Evolutionary conservation across 805 yeast genomes (phyloP).

Genomic region (Kluyveromyces aestuarii): DNA sequence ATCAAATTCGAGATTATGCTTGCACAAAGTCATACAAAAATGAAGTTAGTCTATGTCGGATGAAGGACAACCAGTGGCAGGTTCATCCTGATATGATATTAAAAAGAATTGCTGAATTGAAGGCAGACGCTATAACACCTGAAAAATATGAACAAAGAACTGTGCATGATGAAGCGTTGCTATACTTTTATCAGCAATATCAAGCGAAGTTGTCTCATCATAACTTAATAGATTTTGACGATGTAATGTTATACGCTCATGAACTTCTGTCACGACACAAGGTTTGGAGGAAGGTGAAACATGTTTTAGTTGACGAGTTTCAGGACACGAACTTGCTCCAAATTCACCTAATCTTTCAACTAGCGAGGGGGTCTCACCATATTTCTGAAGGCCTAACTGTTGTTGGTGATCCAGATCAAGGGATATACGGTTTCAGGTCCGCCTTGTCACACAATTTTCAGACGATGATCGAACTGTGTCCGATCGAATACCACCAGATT

Average conservation of each 20-base stretch:
- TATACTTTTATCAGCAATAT: constrained; percentile 41
- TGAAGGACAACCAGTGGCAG: constrained; percentile 23
- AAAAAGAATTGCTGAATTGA: constrained; percentile 44
- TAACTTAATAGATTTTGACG: constrained; percentile 71
- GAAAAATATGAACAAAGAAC: constrained; percentile 28
- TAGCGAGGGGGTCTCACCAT: constrained; percentile 35
- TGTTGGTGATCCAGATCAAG: constrained; percentile 96
- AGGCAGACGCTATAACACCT: constrained; percentile 42
- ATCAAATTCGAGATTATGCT: constrained; percentile 27
- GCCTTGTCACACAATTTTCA: constrained; percentile 65
- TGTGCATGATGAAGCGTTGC: constrained; percentile 26
- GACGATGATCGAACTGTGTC: constrained; percentile 38
- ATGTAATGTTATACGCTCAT: constrained; percentile 51
- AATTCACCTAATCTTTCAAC: constrained; percentile 50
- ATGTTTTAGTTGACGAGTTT: constrained; percentile 86
- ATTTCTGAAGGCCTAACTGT: constrained; percentile 56
- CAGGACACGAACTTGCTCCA: constrained; percentile 86
- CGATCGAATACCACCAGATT: constrained; percentile 28
- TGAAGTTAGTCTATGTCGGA: constrained; percentile 20
- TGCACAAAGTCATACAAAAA: constrained; percentile 15
- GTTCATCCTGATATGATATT: constrained; percentile 35
- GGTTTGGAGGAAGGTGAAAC: constrained; percentile 43
- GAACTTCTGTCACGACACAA: constrained; percentile 37
- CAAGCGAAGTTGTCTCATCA: constrained; percentile 37
- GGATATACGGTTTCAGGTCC: constrained; percentile 81